phyloP scores from a whole-genome alignment of 1,284 basidiomycete species.

The Puccinia sorghi region DNA sequence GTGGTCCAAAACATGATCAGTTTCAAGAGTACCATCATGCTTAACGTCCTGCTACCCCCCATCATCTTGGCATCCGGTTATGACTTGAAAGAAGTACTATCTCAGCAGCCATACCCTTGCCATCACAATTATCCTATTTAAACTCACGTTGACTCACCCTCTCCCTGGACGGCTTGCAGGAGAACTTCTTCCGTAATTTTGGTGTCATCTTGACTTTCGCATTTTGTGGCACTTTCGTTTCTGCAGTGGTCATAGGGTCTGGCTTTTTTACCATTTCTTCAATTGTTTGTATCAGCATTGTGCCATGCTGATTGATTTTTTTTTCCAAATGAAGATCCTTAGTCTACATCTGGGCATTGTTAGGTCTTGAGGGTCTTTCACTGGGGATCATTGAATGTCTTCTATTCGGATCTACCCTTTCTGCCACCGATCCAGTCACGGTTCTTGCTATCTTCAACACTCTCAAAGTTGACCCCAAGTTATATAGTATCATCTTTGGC shows the following conservation, averaged over 20 bases:
- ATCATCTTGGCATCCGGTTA: conserved; percentile 99
- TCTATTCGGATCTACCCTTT: conserved; percentile 92
- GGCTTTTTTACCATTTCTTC: conserved; percentile 56
- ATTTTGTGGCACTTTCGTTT: conserved; percentile 94
- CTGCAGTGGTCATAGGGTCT: conserved; percentile 90
- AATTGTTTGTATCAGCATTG: background rate
- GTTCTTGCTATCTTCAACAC: conserved; percentile 98
- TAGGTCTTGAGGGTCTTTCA: conserved; percentile 81
- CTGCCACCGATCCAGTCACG: conserved; percentile 96
- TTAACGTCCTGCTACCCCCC: conserved; percentile 93
- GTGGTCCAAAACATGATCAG: conserved; percentile 96
- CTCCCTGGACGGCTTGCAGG: conserved; percentile 62
- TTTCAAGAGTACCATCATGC: conserved; percentile 96
- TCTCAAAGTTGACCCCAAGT: conserved; percentile 96
- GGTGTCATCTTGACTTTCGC: conserved; percentile 83
- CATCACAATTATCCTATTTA: conserved; percentile 12
- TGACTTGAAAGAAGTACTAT: conserved; percentile 82
- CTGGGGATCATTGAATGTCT: conserved; percentile 86
- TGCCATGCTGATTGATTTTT: background rate
- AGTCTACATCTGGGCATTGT: conserved; percentile 89
- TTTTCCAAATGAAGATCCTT: conserved; percentile 66
- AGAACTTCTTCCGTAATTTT: conserved; percentile 82
- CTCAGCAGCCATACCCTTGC: background rate
- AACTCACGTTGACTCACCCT: conserved; percentile 13
- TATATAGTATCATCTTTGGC: conserved; percentile 97